Percentiles rank a stretch among this genome's conserved stretches.
Conservation (phyloP, 805 yeast genomes). For the Pichia nanzhaoensis region DNA sequence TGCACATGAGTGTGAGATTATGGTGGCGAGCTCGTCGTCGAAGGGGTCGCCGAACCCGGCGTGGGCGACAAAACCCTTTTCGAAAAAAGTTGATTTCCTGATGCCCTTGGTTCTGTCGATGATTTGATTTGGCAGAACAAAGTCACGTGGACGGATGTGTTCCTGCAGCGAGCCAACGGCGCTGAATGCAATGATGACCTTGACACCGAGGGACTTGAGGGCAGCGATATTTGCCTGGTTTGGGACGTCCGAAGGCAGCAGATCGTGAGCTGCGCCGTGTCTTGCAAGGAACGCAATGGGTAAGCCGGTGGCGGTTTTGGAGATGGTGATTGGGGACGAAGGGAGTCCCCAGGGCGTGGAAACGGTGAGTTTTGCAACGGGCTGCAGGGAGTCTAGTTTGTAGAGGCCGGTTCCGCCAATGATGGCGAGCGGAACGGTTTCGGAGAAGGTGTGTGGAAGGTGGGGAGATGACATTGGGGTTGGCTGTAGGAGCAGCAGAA, state of each 20-base stretch:
- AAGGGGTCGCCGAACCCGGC: constrained; percentile 98
- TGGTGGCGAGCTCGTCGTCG: constrained; percentile 61
- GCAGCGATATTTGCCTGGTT: constrained; percentile 94
- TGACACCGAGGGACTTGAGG: constrained; percentile 78
- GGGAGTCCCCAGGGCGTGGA: constrained; percentile 98
- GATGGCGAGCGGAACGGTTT: constrained; percentile 74
- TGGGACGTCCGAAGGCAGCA: constrained; percentile 89
- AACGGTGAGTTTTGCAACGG: constrained; percentile 76
- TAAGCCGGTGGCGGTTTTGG: constrained; percentile 68
- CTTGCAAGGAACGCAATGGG: constrained; percentile 92
- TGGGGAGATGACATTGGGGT: too few species aligned
- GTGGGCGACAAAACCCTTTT: constrained; percentile 91
- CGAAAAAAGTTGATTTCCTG: constrained; percentile 84
- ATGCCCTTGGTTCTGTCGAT: constrained; percentile 97
- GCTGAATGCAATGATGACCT: constrained; percentile 82
- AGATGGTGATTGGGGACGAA: constrained; percentile 86
- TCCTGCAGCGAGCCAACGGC: constrained; percentile 94
- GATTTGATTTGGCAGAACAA: constrained; percentile 92
- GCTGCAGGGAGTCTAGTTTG: constrained; percentile 71
- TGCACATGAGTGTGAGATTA: constrained; percentile 50
- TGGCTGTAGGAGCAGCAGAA: not conserved
- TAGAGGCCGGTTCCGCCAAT: constrained; percentile 99
- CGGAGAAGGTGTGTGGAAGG: constrained; percentile 46
- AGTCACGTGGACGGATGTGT: constrained; percentile 89
- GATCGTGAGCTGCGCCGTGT: constrained; percentile 88